Base-by-base conservation (phyloP, 108 stramenopile genomes). In the Thalassiosira profunda region DNA sequence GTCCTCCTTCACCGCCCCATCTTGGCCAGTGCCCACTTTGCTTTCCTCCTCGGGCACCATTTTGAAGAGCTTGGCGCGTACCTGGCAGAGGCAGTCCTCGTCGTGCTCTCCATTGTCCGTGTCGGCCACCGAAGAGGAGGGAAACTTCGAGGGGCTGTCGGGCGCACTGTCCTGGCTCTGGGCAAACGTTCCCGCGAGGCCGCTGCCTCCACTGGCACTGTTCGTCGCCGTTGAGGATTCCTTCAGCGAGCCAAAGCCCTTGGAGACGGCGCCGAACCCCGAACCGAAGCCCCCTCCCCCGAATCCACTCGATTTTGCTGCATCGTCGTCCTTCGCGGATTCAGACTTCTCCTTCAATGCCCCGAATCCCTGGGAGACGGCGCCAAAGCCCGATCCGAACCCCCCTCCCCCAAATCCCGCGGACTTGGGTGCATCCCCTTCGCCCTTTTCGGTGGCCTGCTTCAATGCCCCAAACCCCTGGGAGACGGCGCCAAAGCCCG, bases 41-140 rank as follows among this genome's bases (percentile, higher is more conserved):
- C 21, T 45, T 33, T 69, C 67, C 3, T 58, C 70, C 24, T 70
- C 76, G 23, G 58, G 65, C 31, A 58, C 55, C 76, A 81, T 67
- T 54, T 83, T 76, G 58, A 79, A 86, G 21, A 84, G 68, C 44
- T 88, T 91, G 37, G 84, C 84, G 43, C 85, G 72, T n/a, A 73
- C 63, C 52, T 84, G 67, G 46, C 79, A 85, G 1, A 88, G 15
- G 36, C 58, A 63, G 37, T 85, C 58, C 55, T 88, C 85, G 52
- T 83, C 74, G 64, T 88, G 79, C 71, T 91, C 90, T 28, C 90
- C 90, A 48, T 86, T 91, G 1, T 70, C 38, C 5, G 40, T 33
- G 15, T 52, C 63, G 0, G 54, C 65, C 2, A 53, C 28, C 20
- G 62, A 11, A 23, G 53, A 8, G 10, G 38, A 38, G 15, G 63